These are phyloP conservation scores for Microsporum ferrugineum DNA, from an alignment of 2,329 filamentous ascomycete genomes.

Conservation along the genomic window DNA sequence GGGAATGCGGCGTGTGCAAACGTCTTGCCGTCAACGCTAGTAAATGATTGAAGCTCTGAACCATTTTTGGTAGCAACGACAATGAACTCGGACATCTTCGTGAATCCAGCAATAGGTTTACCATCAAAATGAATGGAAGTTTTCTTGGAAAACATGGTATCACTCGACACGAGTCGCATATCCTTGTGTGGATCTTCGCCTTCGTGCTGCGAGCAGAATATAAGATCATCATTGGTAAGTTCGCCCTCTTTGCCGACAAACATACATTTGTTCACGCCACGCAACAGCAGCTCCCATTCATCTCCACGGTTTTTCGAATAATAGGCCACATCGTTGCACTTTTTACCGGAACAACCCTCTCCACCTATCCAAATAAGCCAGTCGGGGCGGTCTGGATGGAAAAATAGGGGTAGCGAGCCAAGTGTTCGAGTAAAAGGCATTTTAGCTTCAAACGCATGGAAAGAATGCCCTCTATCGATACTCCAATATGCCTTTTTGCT, in stretches of 20 bases:
- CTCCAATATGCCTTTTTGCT: slow-evolving; percentile 65
- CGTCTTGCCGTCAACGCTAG: slow-evolving; percentile 70
- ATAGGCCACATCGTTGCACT: slow-evolving; percentile 59
- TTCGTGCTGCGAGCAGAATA: slow-evolving; percentile 53
- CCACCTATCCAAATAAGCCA: slow-evolving; percentile 85
- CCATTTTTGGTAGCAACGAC: slow-evolving; percentile 66
- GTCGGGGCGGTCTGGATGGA: slow-evolving; percentile 75
- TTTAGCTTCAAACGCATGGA: slow-evolving; percentile 63
- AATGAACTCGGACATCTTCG: slow-evolving; percentile 94
- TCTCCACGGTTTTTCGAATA: slow-evolving; percentile 66
- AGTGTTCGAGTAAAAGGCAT: slow-evolving; percentile 42
- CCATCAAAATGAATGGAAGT: slow-evolving; percentile 46
- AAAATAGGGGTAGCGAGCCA: slow-evolving; percentile 50
- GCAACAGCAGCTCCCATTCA: slow-evolving; percentile 64
- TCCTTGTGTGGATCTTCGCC: slow-evolving; percentile 54
- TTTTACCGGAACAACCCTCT: slow-evolving; percentile 49
- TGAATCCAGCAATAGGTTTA: slow-evolving; percentile 68
- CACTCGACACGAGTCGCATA: slow-evolving; percentile 61
- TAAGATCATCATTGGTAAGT: slow-evolving; percentile 47
- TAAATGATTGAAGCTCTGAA: slow-evolving; percentile 57
- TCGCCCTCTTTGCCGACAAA: slow-evolving; percentile 61
- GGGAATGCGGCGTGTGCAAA: slow-evolving; percentile 84
- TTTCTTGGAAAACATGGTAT: slow-evolving; percentile 62
- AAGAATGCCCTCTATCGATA: slow-evolving; percentile 61
- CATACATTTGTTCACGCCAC: slow-evolving; percentile 69